Evolutionary conservation across 2,329 filamentous ascomycete genomes (phyloP), one percentile per base, ranked within the genome.

Genomic region (Colletotrichum camelliae): DNA sequence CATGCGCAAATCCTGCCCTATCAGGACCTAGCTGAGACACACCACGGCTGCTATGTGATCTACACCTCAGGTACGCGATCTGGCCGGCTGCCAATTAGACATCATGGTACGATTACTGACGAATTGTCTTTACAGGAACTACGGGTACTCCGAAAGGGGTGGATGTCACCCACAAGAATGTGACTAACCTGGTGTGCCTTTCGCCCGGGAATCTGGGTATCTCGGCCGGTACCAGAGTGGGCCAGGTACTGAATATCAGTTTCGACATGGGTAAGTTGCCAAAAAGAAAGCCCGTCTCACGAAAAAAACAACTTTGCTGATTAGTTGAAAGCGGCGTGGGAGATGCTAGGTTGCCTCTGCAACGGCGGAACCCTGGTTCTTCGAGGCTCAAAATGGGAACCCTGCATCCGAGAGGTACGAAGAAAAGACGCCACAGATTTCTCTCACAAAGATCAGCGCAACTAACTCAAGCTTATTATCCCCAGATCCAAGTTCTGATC

Each of bases 111-210:
- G 7, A 33, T 52, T 3, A 33, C 57, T 66, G 55, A 52, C 15
- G 15, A 18, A 65, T 15, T 9, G 35, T 18, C 21, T 8, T 24
- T 24, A 12, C 39, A 76, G 74, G 74, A 55, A 92, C 90, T 12
- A 92, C 90, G 0, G 90, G 90, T 8, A 86, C 85, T 37, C 90
- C 90, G 2, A 92, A 92, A 79, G 90, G 90, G 1, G 90, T 92
- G 9, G 89, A 92, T 79, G 86, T 92, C 29, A 87, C 86, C 18
- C 91, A 93, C 39, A 67, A 62, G 12, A 72, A 75, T 35, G 77
- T 76, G 27, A 77, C 76, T 24, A 78, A 76, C 39, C 52, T 62
- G 29, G 60, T 65, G 18, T 66, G 48, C 57, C 57, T 27, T 9
- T 69, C 55, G 15, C 74, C 52, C n/a, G 69, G 61, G 4, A 87